Evolutionary conservation across 106 monocot genomes (phyloP), one percentile per base, ranked within the genome.

Genomic region (Dendrobium huoshanense): DNA sequence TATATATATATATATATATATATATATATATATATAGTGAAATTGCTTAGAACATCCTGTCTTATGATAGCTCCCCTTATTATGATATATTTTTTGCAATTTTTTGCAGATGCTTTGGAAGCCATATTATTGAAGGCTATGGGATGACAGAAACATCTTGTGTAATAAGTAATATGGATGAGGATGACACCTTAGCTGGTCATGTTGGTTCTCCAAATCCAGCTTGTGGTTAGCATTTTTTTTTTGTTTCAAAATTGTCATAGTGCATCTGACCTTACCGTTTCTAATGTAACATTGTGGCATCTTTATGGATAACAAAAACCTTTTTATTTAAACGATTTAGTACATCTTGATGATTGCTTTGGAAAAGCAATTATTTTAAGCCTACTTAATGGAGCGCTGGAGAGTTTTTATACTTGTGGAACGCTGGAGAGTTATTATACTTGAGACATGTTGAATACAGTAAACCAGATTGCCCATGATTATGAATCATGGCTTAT

Each of bases 131-230:
- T 77, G 95, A 98, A 92, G 98, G 98, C 61, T 98, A 98, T 87
- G 98, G 98, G 84, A 98, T 98, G 98, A 98, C 98, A 31, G 98
- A 98, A 75, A 93, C 98, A 82, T 89, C 98, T 79, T 98, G 95
- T 88, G 87, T 95, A 48, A 88, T 92, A 75, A 88, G 83, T 87
- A 43, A 27, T 1, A 98, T 98, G 98, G 81, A 90, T 80, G 82
- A 67, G 18, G 91, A 83, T 80, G 98, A 98, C 80, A 91, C 37
- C 13, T 77, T 88, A 77, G 88, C 82, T 45, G 98, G 98, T 54
- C 98, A 98, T 85, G 98, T 98, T 88, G 98, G 98, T 56, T 91
- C 98, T 73, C 95, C 95, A 67, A 95, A 90, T 83, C 89, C 95
- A 75, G 76, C 91, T 85, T 89, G 94, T 84, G 98, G 98, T 98